Conservation (phyloP, 1,284 basidiomycete genomes). For the Trichosporon ovoides region DNA sequence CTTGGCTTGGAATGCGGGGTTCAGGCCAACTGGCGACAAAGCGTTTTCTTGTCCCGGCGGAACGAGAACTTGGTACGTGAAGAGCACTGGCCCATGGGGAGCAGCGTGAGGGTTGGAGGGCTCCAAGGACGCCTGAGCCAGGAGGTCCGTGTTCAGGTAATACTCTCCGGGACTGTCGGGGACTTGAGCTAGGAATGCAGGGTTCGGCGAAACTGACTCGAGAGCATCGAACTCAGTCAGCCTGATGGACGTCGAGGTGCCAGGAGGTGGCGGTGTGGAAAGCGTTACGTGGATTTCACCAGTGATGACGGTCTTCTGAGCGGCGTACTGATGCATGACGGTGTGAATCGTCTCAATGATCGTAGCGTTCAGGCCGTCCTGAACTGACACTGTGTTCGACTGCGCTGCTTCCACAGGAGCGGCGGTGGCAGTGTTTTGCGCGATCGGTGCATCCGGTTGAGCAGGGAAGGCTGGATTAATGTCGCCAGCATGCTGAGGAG, state of each 20-base stretch:
- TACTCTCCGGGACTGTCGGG: conserved; percentile 51
- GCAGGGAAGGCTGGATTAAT: too few species aligned
- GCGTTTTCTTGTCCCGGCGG: conserved; percentile 35
- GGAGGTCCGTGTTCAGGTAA: conserved; percentile 47
- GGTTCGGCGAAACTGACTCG: conserved; percentile 54
- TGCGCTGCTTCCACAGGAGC: too few species aligned
- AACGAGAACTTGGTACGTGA: conserved; percentile 55
- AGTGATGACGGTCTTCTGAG: conserved; percentile 12
- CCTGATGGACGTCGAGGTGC: conserved; percentile 33
- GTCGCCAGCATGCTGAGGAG: neutral
- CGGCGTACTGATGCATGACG: conserved; percentile 36
- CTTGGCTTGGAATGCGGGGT: conserved; percentile 53
- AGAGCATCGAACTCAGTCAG: conserved; percentile 51
- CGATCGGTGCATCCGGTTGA: too few species aligned
- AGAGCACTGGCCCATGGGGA: conserved; percentile 40
- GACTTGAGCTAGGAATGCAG: conserved; percentile 49
- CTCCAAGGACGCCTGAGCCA: conserved; percentile 30
- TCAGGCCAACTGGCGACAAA: conserved; percentile 49
- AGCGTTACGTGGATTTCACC: conserved; percentile 49
- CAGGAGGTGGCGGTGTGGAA: neutral
- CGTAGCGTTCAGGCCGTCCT: conserved; percentile 39
- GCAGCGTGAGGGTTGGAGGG: conserved; percentile 9
- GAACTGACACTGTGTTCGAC: neutral
- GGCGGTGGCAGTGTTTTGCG: too few species aligned
- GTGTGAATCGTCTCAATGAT: conserved; percentile 54